Evolutionary conservation across 306 rosid genomes (phyloP).

Genomic region (Mucuna pruriens): DNA sequence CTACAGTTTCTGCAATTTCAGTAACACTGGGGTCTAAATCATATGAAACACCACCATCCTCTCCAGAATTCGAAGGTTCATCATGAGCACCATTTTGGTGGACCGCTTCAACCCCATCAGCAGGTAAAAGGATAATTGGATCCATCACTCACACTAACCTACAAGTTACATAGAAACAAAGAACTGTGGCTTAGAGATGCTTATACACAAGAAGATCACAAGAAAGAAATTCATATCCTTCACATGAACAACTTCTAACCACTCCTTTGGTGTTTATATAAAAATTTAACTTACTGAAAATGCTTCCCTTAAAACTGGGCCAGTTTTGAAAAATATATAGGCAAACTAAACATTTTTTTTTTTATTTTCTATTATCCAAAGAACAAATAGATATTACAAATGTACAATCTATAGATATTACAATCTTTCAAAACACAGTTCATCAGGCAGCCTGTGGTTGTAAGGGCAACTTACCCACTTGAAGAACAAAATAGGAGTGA

Average conservation of each 20-base stretch:
- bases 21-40: conserved; percentile 33
- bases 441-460: not conserved
- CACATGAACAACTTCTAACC: not conserved
- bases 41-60: conserved; percentile 47
- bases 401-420: not conserved
- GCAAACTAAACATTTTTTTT: not conserved
- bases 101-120: conserved; percentile 60
- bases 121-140: conserved; percentile 49
- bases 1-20: conserved; percentile 41
- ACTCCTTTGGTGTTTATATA: not conserved
- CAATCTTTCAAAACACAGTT: conserved; percentile 5
- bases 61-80: conserved; percentile 47
- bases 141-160: conserved; percentile 74
- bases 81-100: conserved; percentile 72
- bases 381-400: not conserved
- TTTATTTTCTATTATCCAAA: not conserved
- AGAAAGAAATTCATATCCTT: not conserved
- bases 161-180: conserved; percentile 40
- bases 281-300: not conserved
- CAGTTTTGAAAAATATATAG: not conserved
- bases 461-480: conserved; percentile 39
- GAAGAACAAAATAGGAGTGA: conserved; percentile 28
- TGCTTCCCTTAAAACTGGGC: not conserved
- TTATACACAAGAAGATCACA: conserved; percentile 20
- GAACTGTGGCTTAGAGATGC: conserved; percentile 5